Base-by-base conservation (phyloP, 164 flowering plant species). In the Liriodendron chinense region DNA sequence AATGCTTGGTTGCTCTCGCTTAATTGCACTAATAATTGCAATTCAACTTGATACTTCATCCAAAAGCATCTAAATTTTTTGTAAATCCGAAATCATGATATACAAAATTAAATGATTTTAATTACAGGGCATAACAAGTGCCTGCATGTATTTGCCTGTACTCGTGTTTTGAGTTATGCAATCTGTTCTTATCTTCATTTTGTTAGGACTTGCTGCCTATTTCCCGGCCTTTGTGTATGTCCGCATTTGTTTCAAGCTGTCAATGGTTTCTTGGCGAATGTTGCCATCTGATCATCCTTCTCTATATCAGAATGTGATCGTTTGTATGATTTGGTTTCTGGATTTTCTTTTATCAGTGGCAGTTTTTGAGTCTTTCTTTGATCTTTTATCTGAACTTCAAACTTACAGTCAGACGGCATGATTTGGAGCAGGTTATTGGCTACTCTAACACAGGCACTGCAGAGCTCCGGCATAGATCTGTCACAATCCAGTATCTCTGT, bases 401-500 rank as follows among this genome's bases (percentile, higher is more conserved):
- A 26, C 61, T 72, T 22, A 59, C 28, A 7, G 61, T 34, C 56
- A 72, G 49, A 28, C 57, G 63, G 20, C 63, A 68, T 69, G 43
- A 16, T 77, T 21, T 71, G 78, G 75, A 63, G 75, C 90, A 96
- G 99, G 88, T 86, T 96, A 84, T 78, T 94, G 78, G 85, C 84
- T 77, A 83, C 90, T 71, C 80, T 96, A 49, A 89, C 96, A 43
- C 90, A 89, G 79, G 95, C 98, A 68, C 86, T 96, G 34, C 91
- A 90, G 72, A 91, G 80, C 78, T 89, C 95, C 6, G 99, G 99
- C 47, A 89, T 94, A 62, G 97, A 96, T 85, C 76, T 96, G 78
- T 89, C 96, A 25, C 89, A 88, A 70, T 94, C 99, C 80, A 91
- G 85, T 82, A 88, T 96, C 75, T 92, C 98, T 10, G 97, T 96